Percentiles rank a stretch among this genome's conserved stretches.
phyloP scores from a whole-genome alignment of 1,284 basidiomycete species.

The Ganoderma boninense region DNA sequence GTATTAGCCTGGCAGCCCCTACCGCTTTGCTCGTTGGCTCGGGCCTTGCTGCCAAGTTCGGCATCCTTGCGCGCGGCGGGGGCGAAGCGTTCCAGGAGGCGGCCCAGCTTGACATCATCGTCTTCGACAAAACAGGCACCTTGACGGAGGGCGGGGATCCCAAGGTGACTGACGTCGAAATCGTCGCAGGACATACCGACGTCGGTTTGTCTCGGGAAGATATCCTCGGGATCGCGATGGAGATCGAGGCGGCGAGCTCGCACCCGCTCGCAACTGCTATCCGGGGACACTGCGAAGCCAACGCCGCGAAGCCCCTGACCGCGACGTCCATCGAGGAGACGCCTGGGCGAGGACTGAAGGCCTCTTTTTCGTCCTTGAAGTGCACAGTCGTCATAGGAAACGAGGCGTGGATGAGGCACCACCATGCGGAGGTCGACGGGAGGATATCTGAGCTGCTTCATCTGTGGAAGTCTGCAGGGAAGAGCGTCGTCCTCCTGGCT shows the following conservation, averaged over 20 bases:
- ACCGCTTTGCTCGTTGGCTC: constrained; percentile 84
- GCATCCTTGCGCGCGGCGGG: constrained; percentile 83
- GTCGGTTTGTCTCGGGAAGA: constrained; percentile 33
- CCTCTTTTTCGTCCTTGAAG: constrained; percentile 49
- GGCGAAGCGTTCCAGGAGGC: constrained; percentile 88
- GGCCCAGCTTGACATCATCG: constrained; percentile 72
- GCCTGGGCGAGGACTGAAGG: constrained; percentile 74
- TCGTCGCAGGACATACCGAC: constrained; percentile 23
- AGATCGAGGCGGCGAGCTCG: constrained; percentile 70
- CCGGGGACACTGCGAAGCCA: constrained; percentile 54
- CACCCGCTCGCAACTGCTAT: constrained; percentile 77
- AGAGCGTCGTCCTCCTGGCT: constrained; percentile 76
- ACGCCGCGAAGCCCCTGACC: constrained; percentile 40
- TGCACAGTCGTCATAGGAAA: constrained; percentile 72
- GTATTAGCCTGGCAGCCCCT: constrained; percentile 83
- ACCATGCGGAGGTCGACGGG: constrained; percentile 49
- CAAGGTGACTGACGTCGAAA: constrained; percentile 59
- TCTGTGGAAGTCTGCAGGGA: constrained; percentile 70
- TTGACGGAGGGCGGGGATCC: constrained; percentile 77
- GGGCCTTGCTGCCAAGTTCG: constrained; percentile 80
- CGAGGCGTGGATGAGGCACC: constrained; percentile 68
- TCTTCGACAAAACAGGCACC: constrained; percentile 91
- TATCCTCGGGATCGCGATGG: constrained; percentile 61
- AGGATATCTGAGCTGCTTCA: constrained; percentile 46
- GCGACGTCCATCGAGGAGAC: constrained; percentile 63